Conservation (phyloP, 768 basidiomycete species). For the Lentinula guzmanii region DNA sequence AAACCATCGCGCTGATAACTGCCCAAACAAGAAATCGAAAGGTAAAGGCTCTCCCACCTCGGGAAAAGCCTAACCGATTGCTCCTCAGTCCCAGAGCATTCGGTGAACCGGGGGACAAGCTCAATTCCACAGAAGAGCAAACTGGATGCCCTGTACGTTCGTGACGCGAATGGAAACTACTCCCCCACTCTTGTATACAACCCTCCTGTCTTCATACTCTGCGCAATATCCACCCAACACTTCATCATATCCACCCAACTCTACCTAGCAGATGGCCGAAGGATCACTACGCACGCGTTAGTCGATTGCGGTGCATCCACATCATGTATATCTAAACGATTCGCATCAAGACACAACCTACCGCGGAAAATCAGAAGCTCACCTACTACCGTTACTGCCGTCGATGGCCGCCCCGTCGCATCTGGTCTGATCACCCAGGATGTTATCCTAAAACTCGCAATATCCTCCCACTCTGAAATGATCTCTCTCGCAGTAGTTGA, state of each 20-base stretch:
- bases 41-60: not conserved
- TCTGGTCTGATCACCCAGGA: slow-evolving; percentile 34
- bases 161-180: not conserved
- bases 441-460: slow-evolving; percentile 20
- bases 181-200: not conserved
- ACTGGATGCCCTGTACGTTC: not conserved
- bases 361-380: slow-evolving; percentile 20
- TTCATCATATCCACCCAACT: slow-evolving; percentile 16
- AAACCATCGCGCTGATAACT: slow-evolving; percentile 11
- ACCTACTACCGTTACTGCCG: slow-evolving; percentile 27
- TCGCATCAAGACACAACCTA: slow-evolving; percentile 24
- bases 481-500: slow-evolving; percentile 19
- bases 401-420: slow-evolving; percentile 32
- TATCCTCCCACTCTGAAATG: slow-evolving; percentile 23
- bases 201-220: slow-evolving; percentile 7
- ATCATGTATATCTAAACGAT: slow-evolving; percentile 33
- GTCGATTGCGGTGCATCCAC: slow-evolving; percentile 18
- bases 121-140: not conserved
- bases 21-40: slow-evolving; percentile 12
- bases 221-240: slow-evolving; percentile 10
- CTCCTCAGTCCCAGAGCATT: slow-evolving; percentile 10
- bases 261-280: slow-evolving; percentile 7
- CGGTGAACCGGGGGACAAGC: slow-evolving; percentile 8
- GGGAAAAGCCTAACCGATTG: slow-evolving; percentile 17
- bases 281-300: slow-evolving; percentile 12